A percentile compares a stretch with the other conserved stretches of the same genome.
Conservation (phyloP, 345 rosid species). For the Syzygium aromaticum region DNA sequence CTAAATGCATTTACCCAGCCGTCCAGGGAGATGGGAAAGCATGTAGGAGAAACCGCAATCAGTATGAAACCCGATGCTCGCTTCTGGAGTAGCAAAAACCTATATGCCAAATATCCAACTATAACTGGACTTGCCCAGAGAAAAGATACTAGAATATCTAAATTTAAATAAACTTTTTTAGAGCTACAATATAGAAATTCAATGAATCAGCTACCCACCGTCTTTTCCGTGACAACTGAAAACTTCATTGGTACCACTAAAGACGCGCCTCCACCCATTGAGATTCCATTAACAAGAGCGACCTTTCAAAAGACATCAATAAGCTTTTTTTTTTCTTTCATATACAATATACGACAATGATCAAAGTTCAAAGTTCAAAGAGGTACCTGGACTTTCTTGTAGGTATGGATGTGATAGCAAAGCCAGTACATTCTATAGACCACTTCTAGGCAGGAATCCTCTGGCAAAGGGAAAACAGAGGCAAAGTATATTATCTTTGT, state of each 20-base stretch:
- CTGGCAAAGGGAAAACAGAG: slow-evolving; percentile 27
- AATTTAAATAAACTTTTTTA: background rate
- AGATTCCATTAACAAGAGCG: slow-evolving; percentile 74
- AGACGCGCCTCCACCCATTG: slow-evolving; percentile 99
- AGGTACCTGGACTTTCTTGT: slow-evolving; percentile 67
- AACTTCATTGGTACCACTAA: slow-evolving; percentile 92
- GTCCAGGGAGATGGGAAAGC: slow-evolving; percentile 77
- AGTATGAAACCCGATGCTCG: slow-evolving; percentile 86
- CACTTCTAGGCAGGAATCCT: slow-evolving; percentile 83
- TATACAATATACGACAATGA: background rate
- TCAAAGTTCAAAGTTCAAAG: background rate
- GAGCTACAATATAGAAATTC: background rate
- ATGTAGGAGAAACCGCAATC: slow-evolving; percentile 89
- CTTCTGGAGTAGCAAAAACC: slow-evolving; percentile 96
- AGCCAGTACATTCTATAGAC: slow-evolving; percentile 98
- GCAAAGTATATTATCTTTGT: background rate
- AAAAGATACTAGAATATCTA: background rate
- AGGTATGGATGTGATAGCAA: slow-evolving; percentile 81
- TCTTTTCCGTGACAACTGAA: slow-evolving; percentile 86
- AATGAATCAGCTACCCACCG: slow-evolving; percentile 33
- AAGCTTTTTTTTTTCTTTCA: background rate
- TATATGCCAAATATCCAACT: slow-evolving; percentile 5
- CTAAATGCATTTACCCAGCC: slow-evolving; percentile 47
- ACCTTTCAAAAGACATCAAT: slow-evolving; percentile 32
- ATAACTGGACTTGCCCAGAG: background rate